phyloP scores from a whole-genome alignment of 2,329 filamentous ascomycete genomes.

The Xylaria sp. region DNA sequence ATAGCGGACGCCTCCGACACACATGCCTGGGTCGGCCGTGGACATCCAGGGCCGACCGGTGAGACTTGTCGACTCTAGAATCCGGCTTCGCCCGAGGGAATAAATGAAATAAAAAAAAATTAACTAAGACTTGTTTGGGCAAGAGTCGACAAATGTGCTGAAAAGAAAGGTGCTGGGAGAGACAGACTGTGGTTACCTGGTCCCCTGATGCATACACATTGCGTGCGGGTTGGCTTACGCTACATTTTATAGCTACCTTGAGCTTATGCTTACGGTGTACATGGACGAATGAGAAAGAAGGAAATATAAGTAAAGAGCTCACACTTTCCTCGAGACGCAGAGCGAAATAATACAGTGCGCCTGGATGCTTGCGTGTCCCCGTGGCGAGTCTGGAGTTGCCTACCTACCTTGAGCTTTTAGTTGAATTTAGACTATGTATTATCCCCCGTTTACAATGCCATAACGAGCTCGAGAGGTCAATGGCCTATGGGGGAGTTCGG shows the following conservation, averaged over 20 bases:
- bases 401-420: no score
- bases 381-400: neutral
- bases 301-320: neutral
- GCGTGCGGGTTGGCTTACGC: conserved; percentile 12
- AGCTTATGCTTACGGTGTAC: conserved; percentile 19
- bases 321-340: neutral
- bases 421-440: no score
- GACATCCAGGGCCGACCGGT: conserved; percentile 22
- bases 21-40: neutral
- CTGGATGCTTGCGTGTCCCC: neutral
- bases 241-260: neutral
- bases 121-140: neutral
- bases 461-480: neutral
- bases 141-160: neutral
- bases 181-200: neutral
- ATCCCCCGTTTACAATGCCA: no score
- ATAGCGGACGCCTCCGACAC: conserved; percentile 30
- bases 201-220: conserved; percentile 1
- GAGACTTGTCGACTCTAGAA: conserved; percentile 26
- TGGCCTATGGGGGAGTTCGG: neutral
- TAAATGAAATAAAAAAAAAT: neutral
- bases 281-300: neutral
- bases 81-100: conserved; percentile 17
- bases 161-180: conserved; percentile 4
- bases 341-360: conserved; percentile 5